Evolutionary conservation across 441 rosid species (phyloP).

Genomic region (Jatropha podagrica): DNA sequence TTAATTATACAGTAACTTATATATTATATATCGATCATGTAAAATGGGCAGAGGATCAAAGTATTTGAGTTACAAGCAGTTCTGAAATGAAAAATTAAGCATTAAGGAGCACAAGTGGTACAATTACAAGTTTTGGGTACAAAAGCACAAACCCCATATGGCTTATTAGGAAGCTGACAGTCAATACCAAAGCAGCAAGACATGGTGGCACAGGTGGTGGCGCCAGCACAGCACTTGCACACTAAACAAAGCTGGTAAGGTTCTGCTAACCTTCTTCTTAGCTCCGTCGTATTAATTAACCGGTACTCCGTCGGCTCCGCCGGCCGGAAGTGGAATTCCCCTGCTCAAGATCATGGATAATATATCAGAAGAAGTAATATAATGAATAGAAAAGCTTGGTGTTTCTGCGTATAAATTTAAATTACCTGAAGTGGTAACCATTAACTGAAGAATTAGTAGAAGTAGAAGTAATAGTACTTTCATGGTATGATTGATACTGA

Average conservation of each 20-base stretch:
- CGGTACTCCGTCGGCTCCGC: constrained; percentile 23
- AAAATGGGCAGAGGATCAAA: background rate
- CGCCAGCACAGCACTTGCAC: constrained; percentile 61
- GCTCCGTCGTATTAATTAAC: constrained; percentile 1
- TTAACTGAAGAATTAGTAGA: background rate
- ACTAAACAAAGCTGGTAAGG: constrained; percentile 66
- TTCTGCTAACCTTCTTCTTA: constrained; percentile 26
- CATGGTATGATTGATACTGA: constrained; percentile 9
- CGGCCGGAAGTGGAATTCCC: constrained; percentile 27
- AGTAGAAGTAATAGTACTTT: background rate
- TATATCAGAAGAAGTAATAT: too few species aligned
- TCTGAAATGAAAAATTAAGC: constrained; percentile 8
- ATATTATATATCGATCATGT: background rate
- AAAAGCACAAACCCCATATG: constrained; percentile 76
- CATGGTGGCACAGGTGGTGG: constrained; percentile 46
- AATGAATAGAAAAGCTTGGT: too few species aligned
- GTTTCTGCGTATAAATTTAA: constrained; percentile 3
- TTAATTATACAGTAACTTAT: background rate
- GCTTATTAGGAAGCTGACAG: constrained; percentile 76
- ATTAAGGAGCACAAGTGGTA: constrained; percentile 39
- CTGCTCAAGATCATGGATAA: background rate
- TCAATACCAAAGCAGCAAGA: constrained; percentile 74
- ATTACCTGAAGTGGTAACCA: constrained; percentile 23
- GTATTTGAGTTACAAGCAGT: background rate
- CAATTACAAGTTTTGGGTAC: constrained; percentile 70